Base-by-base conservation (phyloP, 768 basidiomycete genomes). In the Kwoniella pini region DNA sequence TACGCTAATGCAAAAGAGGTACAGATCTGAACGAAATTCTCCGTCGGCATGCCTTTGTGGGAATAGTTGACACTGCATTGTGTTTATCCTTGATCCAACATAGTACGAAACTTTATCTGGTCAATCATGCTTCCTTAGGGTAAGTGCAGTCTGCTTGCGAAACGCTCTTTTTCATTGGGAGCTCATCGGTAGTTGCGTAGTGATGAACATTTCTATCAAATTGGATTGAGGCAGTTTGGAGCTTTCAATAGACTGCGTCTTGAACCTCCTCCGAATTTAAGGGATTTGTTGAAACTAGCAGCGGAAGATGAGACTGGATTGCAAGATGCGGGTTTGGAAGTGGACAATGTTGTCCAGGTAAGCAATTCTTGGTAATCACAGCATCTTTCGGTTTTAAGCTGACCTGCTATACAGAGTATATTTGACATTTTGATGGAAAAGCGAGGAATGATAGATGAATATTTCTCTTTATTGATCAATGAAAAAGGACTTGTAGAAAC, bases 171-270 rank as follows among this genome's bases (percentile, higher is more conserved):
- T n/a, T n/a, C n/a, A n/a, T n/a, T n/a, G n/a, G n/a, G n/a, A n/a
- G 19, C 6, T 42, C 5, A 12, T 4, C 22, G 22, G 39, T 48
- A 27, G 13, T 44, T 10, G 4, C 22, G 3, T 58, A 96, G 93
- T 0, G 92, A 96, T 71, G 92, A 96, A 68, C 82, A 96, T 31
- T 95, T 98, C 77, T 97, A 96, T 78, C 96, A 99, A 72, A 83
- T 99, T 6, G 91, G 86, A 1, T 79, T 98, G 26, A 83, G 90
- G 17, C 95, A 98, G 76, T 99, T 99, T 70, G 91, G 93, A 1
- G 84, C 89, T 62, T 84, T 89, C 63, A 83, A 84, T 61, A 83
- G 85, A 21, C 79, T 97, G 51, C 87, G 86, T 63, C 82, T 98
- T 2, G 87, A 93, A 33, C 94, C 95, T 1, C 81, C 94, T 2